Evolutionary conservation across 257 asterid species (phyloP).

Genomic region (Lavandula angustifolia): DNA sequence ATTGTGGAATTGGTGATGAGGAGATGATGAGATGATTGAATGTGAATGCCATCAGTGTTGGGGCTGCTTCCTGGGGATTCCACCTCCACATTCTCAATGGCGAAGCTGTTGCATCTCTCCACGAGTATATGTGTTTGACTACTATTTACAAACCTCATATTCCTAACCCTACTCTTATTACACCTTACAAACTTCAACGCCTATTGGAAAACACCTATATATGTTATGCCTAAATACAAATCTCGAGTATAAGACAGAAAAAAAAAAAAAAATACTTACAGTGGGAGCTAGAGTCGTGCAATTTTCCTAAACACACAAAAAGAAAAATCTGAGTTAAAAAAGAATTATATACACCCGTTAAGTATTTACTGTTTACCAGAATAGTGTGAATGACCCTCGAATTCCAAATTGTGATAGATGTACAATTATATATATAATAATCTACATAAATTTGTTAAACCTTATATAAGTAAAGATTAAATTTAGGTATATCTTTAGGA

Average conservation of each 20-base stretch:
- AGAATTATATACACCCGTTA: too few relatives aligned
- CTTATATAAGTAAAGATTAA: too few relatives aligned
- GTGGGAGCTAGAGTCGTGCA: constrained; percentile 58
- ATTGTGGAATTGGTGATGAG: constrained; percentile 49
- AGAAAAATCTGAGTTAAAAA: neutral
- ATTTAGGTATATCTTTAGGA: too few relatives aligned
- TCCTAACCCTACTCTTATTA: constrained; percentile 49
- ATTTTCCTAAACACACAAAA: neutral
- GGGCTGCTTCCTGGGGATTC: constrained; percentile 68
- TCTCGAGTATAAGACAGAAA: neutral
- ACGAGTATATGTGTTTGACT: constrained; percentile 63
- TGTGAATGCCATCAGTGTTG: constrained; percentile 84
- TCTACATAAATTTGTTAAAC: too few relatives aligned
- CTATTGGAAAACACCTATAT: too few relatives aligned
- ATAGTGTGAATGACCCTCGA: too few relatives aligned
- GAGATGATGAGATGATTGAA: constrained; percentile 51
- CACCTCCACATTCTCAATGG: constrained; percentile 43
- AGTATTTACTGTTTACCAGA: too few relatives aligned
- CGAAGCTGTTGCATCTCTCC: constrained; percentile 40
- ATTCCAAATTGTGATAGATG: too few relatives aligned
- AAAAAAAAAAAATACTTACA: constrained; percentile 42
- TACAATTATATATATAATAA: too few relatives aligned
- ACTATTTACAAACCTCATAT: constrained; percentile 50
- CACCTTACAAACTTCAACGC: constrained; percentile 57
- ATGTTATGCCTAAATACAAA: too few relatives aligned